Base-by-base conservation (phyloP, 805 yeast genomes). In the Ogataea pini region DNA sequence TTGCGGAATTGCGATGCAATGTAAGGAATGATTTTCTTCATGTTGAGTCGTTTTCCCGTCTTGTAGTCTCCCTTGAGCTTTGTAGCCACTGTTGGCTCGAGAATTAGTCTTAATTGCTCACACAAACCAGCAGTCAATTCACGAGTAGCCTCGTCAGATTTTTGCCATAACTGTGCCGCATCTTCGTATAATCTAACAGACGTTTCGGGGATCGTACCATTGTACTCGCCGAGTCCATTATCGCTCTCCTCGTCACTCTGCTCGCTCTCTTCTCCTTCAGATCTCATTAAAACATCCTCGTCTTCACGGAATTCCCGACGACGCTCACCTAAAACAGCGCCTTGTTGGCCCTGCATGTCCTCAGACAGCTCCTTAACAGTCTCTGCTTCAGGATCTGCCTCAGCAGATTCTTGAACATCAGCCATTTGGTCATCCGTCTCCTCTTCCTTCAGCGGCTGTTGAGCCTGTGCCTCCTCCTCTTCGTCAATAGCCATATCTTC, bases 1-100 rank as follows among this genome's bases (percentile, higher is more conserved):
- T 94, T 94, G 62, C 96, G 83, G 80, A 89, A 94, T 61, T 90
- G 96, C 32, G 96, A 88, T 0, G 99, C 99, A 73, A 94, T 94
- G 68, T 92, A 94, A 6, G 98, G 96, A 61, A 94, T 94, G 60
- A 94, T 94, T 57, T 97, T 78, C 75, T 92, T 94, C 98, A 94
- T 91, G 69, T 94, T 94, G 60, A 94, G 78, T 57, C 99, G 78
- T 67, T 94, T 94, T 67, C 99, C 99, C 1, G 97, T 91, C 69
- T 91, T 90, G 71, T 89, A 94, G 65, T 94, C 99, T 63, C 99
- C 99, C 53, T 80, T 82, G 49, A 94, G 73, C 65, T 94, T 94
- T 2, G 98, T 92, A n/a, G 97, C 95, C 51, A 88, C 72, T 0
- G 99, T 94, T 4, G 99, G 99, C 65, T 91, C 98, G 55, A 94